phyloP scores from a whole-genome alignment of 257 asterid species.

The Solanum sejunctum region DNA sequence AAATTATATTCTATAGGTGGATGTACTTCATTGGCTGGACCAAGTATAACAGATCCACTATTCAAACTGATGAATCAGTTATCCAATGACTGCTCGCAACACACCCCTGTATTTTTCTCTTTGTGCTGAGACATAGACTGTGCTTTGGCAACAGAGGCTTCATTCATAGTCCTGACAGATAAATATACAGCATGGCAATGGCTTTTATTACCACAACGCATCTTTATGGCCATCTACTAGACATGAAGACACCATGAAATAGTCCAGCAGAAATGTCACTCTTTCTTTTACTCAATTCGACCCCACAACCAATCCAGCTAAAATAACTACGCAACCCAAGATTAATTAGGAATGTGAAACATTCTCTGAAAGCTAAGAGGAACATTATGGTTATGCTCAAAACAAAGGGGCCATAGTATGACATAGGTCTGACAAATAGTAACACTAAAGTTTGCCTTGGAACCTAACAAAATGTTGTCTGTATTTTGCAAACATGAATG shows the following conservation, averaged over 20 bases:
- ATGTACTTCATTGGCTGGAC: neutral
- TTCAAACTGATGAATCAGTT: neutral
- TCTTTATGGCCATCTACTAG: neutral
- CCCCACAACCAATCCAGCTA: neutral
- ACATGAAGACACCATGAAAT: too few species aligned
- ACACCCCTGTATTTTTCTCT: neutral
- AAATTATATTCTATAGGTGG: neutral
- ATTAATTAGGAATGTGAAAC: neutral
- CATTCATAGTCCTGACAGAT: neutral
- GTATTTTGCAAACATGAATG: neutral
- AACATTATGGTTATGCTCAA: neutral
- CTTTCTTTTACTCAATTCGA: neutral
- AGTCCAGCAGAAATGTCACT: too few species aligned
- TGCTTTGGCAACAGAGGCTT: neutral
- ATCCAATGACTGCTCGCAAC: neutral
- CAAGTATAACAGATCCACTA: neutral
- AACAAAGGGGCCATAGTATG: neutral
- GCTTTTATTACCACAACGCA: neutral
- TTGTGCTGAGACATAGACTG: neutral
- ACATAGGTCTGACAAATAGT: neutral
- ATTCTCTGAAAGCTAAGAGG: neutral
- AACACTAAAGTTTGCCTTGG: neutral
- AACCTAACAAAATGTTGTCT: neutral
- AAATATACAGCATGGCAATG: neutral
- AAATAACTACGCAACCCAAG: neutral